Conservation (phyloP, 2,329 filamentous ascomycete species). For the Fusarium sp. region DNA sequence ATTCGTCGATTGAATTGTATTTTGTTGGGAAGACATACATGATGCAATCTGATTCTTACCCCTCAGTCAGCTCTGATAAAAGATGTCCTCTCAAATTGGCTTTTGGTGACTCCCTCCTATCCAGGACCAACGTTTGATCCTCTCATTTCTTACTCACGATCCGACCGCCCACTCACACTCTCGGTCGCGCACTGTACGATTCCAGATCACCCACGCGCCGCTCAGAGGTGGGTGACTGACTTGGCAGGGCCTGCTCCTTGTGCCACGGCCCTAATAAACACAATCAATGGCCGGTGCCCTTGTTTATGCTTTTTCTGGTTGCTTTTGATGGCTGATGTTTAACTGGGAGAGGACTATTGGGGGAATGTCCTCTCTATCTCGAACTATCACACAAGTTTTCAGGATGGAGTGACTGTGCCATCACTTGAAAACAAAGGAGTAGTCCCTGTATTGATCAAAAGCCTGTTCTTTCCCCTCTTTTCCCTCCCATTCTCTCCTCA, state of each 20-base stretch:
- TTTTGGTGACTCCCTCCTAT: constrained; percentile 6
- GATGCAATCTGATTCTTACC: background rate
- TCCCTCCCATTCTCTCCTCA: constrained; percentile 25
- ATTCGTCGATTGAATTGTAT: background rate
- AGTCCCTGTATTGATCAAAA: constrained; percentile 11
- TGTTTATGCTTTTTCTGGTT: constrained; percentile 15
- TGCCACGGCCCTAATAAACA: constrained; percentile 35
- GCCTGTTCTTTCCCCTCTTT: constrained; percentile 17
- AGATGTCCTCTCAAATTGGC: background rate
- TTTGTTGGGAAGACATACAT: background rate
- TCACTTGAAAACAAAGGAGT: constrained; percentile 9
- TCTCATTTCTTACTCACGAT: constrained; percentile 44
- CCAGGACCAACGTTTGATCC: constrained; percentile 23
- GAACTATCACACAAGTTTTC: constrained; percentile 6
- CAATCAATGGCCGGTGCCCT: constrained; percentile 7
- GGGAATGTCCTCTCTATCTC: background rate
- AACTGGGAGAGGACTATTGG: background rate
- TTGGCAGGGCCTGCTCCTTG: constrained; percentile 47
- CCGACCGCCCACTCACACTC: constrained; percentile 37
- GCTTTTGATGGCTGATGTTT: constrained; percentile 3
- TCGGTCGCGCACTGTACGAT: constrained; percentile 44
- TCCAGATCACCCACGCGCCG: constrained; percentile 46
- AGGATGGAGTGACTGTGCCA: background rate
- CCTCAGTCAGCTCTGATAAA: background rate
- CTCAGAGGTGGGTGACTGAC: constrained; percentile 38